Percentiles rank a stretch among this genome's conserved stretches.
phyloP scores from a whole-genome alignment of 352 stramenopile species.

The Phytophthora tubulina region DNA sequence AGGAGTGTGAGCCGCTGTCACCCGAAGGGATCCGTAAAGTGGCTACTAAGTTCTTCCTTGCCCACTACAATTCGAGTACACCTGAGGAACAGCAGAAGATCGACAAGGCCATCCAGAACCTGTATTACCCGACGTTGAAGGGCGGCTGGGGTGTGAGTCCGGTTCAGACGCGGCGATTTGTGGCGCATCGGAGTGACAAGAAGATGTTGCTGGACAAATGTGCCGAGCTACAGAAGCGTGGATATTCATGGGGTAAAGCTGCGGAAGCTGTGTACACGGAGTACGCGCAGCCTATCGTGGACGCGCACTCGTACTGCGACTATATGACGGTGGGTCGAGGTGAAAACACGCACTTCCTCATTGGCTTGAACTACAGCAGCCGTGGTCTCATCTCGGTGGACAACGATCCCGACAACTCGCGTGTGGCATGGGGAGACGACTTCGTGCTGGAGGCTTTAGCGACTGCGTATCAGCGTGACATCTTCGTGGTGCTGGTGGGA shows the following conservation, averaged over 20 bases:
- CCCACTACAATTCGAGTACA: slow-evolving; percentile 70
- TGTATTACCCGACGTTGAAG: slow-evolving; percentile 87
- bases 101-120: slow-evolving; percentile 84
- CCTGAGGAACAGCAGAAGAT: slow-evolving; percentile 79
- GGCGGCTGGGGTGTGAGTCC: slow-evolving; percentile 87
- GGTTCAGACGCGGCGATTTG: slow-evolving; percentile 83
- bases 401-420: slow-evolving; percentile 76
- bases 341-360: slow-evolving; percentile 81
- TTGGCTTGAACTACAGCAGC: slow-evolving; percentile 85
- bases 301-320: slow-evolving; percentile 84
- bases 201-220: slow-evolving; percentile 84
- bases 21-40: slow-evolving; percentile 77
- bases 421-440: slow-evolving; percentile 90
- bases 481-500: slow-evolving; percentile 90
- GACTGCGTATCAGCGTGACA: slow-evolving; percentile 88
- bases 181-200: slow-evolving; percentile 71
- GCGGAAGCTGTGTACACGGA: slow-evolving; percentile 84
- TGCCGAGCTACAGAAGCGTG: slow-evolving; percentile 78
- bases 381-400: slow-evolving; percentile 85
- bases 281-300: slow-evolving; percentile 73
- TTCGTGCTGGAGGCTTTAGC: slow-evolving; percentile 86
- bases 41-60: slow-evolving; percentile 81
- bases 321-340: slow-evolving; percentile 87
- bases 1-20: slow-evolving; percentile 82
- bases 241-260: slow-evolving; percentile 80